phyloP scores from a whole-genome alignment of 148 eudicot genomes.

The Rhododendron griersonianum region DNA sequence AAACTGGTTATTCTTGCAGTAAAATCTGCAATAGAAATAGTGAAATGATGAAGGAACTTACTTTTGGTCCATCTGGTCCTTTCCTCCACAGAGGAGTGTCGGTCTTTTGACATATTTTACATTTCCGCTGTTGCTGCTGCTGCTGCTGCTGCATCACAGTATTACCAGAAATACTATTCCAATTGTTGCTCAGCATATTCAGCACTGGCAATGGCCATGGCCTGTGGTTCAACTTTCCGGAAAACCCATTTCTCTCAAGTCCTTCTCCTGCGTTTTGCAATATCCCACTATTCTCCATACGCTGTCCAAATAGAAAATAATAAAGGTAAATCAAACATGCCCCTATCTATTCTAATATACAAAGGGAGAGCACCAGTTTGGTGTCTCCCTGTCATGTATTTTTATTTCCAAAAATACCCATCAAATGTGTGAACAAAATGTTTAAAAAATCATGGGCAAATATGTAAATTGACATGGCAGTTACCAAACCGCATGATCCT shows the following conservation, averaged over 20 bases:
- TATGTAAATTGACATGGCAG: too few relatives aligned
- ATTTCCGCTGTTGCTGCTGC: not conserved
- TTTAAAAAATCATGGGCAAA: too few relatives aligned
- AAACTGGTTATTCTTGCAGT: not conserved
- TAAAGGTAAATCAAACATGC: not conserved
- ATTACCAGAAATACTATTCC: not conserved
- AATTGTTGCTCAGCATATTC: not conserved
- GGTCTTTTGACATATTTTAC: not conserved
- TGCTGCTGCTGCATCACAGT: not conserved
- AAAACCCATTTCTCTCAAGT: not conserved
- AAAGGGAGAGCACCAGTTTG: too few relatives aligned
- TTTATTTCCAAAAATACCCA: too few relatives aligned
- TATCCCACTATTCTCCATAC: not conserved
- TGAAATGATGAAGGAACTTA: not conserved
- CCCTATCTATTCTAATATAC: too few relatives aligned
- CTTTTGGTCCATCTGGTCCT: constrained; percentile 5
- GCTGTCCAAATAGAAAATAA: not conserved
- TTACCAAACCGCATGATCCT: too few relatives aligned
- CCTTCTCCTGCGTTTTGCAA: not conserved
- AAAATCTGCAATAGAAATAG: not conserved
- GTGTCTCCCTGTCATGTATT: too few relatives aligned
- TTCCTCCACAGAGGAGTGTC: not conserved
- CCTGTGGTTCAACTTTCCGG: not conserved
- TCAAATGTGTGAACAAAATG: too few relatives aligned
- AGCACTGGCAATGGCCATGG: not conserved